A percentile compares a stretch with the other conserved stretches of the same genome.
These are phyloP conservation scores for Pisolithus sp. DNA, from an alignment of 768 basidiomycete genomes.

Conservation along the genomic window DNA sequence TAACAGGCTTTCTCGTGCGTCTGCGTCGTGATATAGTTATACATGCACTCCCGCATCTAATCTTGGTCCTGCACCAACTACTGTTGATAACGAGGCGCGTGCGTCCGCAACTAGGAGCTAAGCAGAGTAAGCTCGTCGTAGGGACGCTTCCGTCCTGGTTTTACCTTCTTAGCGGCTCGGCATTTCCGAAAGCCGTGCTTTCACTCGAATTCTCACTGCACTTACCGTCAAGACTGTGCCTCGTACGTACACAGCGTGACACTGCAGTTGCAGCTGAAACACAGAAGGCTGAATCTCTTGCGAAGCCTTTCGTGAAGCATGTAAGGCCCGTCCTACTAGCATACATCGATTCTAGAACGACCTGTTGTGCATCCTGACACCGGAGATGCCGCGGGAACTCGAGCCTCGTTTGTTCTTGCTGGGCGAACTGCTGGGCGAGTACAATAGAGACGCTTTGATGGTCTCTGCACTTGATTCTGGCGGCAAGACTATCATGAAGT, in stretches of 20 bases:
- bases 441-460: constrained; percentile 80
- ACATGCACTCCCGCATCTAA: constrained; percentile 66
- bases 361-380: constrained; percentile 55
- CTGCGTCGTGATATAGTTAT: constrained; percentile 73
- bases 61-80: constrained; percentile 54
- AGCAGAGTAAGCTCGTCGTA: constrained; percentile 58
- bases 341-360: constrained; percentile 73
- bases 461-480: constrained; percentile 61
- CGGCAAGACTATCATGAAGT: constrained; percentile 67
- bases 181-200: constrained; percentile 50
- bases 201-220: constrained; percentile 65
- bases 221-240: constrained; percentile 64
- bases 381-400: constrained; percentile 60
- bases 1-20: constrained; percentile 60
- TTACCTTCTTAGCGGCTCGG: constrained; percentile 47
- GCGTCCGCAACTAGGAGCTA: constrained; percentile 65
- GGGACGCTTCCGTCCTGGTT: constrained; percentile 63
- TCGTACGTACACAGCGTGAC: constrained; percentile 31
- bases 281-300: constrained; percentile 69
- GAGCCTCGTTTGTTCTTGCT: constrained; percentile 78
- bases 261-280: constrained; percentile 23
- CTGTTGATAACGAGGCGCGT: constrained; percentile 49
- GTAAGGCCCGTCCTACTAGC: constrained; percentile 71
- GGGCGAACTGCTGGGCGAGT: constrained; percentile 77
- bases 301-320: constrained; percentile 81